Percentiles rank a stretch among this genome's conserved stretches.
phyloP scores from a whole-genome alignment of 2,329 filamentous ascomycete genomes.

The Cercospora berteroae region DNA sequence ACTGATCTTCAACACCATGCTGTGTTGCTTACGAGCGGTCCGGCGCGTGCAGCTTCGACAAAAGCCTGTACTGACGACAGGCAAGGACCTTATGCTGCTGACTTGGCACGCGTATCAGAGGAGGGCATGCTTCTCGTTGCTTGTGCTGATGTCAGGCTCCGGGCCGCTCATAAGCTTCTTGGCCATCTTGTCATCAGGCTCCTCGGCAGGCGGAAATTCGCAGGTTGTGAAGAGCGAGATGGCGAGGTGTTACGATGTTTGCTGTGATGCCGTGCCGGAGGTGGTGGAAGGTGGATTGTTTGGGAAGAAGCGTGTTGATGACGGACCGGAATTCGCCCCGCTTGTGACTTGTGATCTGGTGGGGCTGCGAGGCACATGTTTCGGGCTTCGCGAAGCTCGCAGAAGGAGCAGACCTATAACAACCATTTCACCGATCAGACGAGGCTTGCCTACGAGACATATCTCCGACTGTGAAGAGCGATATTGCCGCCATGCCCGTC shows the following conservation, averaged over 20 bases:
- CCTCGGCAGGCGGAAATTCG: not conserved
- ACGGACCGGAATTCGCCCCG: not conserved
- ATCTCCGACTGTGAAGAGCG: not conserved
- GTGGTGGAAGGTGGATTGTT: not conserved
- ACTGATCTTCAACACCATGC: not conserved
- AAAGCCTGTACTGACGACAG: not conserved
- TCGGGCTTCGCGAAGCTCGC: not conserved
- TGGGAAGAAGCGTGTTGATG: not conserved
- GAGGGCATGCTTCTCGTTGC: not conserved
- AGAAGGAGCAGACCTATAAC: not conserved
- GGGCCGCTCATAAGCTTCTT: not conserved
- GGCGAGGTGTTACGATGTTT: not conserved
- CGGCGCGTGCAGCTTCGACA: not conserved
- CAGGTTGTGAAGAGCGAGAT: not conserved
- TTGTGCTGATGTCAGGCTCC: not conserved
- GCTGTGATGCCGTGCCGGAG: not conserved
- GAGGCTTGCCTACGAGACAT: not conserved
- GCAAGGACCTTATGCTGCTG: not conserved
- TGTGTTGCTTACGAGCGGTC: not conserved
- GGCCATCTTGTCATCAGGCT: not conserved
- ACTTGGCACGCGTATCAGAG: not conserved
- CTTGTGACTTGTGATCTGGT: not conserved
- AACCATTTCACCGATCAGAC: not conserved
- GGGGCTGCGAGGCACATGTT: not conserved
- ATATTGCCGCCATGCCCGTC: constrained; percentile 49